Base-by-base conservation (phyloP, 2,329 filamentous ascomycete genomes). In the Penicillium sclerotiorum region DNA sequence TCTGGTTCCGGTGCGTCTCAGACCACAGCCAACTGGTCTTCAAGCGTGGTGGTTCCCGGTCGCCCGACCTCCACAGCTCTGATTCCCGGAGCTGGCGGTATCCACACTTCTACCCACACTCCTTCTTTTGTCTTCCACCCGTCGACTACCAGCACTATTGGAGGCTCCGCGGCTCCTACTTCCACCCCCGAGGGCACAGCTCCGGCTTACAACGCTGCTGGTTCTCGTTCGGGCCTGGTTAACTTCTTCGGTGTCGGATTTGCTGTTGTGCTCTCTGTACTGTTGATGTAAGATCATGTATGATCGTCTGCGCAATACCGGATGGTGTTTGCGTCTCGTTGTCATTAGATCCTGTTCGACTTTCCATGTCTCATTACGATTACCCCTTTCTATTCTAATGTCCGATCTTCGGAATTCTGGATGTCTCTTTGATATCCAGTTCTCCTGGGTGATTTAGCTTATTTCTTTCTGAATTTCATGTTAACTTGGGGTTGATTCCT, bases 171-270 rank as follows among this genome's bases (percentile, higher is more conserved):
- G 28, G 43, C 13, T 11, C 45, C 32, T 15, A 54, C 45, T 22
- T 36, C 37, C 40, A 51, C 46, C 20, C 25, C 33, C 5, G 56
- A 49, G 21, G 49, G 50, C 18, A 52, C 45, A 1, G 43, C 58
- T 5, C 48, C 58, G 1, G 49, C 45, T 9, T 59, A 42, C 47
- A 60, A 48, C 8, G 55, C 49, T 21, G 55, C 52, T 20, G 50
- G 46, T 5, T 52, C 55, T 20, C 36, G 41, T 30, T 51, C 53
- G 17, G 40, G 49, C 35, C 39, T 50, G 12, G 13, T 44, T 32
- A 47, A 40, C 33, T 18, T 56, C 27, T 44, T 59, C 22, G 45
- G 51, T 33, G 35, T 53, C 21, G 52, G 46, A 9, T 30, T 59
- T 18, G 41, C 52, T 22, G 37, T 57, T 28, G 43, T 56, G 40